phyloP scores from a whole-genome alignment of 177 flowering plant species.

The Vitis hybrid region DNA sequence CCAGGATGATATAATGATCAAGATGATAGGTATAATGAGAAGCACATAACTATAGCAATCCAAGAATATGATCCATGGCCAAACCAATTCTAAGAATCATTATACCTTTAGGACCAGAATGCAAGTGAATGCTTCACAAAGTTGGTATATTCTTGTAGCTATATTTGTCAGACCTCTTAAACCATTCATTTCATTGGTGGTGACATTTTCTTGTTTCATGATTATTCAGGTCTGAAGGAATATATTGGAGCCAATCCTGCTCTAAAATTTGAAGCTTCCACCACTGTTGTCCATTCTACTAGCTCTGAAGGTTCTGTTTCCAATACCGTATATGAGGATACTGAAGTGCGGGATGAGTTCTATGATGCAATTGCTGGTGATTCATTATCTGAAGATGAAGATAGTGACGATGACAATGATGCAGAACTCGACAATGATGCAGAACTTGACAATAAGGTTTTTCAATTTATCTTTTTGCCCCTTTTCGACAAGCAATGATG shows the following conservation, averaged over 20 bases:
- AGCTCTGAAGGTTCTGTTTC: conserved; percentile 37
- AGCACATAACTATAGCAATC: no score
- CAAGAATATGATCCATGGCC: no score
- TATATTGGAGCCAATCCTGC: conserved; percentile 85
- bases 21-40: no score
- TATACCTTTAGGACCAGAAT: no score
- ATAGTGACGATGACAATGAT: conserved; percentile 52
- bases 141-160: no score
- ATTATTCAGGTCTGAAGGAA: conserved; percentile 74
- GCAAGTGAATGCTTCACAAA: no score
- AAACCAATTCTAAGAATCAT: no score
- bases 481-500: no score
- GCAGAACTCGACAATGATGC: conserved; percentile 23
- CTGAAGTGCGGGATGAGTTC: conserved; percentile 60
- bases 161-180: not conserved
- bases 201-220: conserved; percentile 5
- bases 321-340: conserved; percentile 50
- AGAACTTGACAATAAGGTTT: conserved; percentile 38
- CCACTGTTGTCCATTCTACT: conserved; percentile 49
- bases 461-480: not conserved
- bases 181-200: not conserved
- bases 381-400: conserved; percentile 67
- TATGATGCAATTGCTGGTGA: conserved; percentile 84
- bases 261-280: conserved; percentile 38
- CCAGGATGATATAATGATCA: no score